phyloP scores from a whole-genome alignment of 768 basidiomycete genomes.

The Cystobasidium ongulense region DNA sequence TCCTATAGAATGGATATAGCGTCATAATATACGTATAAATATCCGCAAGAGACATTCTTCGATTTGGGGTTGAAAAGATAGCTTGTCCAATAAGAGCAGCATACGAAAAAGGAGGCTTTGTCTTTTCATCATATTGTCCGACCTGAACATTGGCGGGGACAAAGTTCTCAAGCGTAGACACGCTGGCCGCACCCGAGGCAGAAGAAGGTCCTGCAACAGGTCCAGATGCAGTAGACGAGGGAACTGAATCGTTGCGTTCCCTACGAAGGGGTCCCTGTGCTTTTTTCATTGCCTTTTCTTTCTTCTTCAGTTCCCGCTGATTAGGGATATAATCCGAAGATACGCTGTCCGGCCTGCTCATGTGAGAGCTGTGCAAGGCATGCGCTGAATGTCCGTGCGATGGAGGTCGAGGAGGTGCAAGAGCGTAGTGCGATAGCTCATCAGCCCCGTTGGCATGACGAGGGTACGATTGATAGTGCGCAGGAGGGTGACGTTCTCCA shows the following conservation, averaged over 20 bases:
- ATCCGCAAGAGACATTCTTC: slow-evolving; percentile 82
- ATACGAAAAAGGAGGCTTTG: slow-evolving; percentile 80
- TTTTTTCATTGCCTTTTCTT: background rate
- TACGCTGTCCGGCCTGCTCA: background rate
- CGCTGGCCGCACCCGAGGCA: background rate
- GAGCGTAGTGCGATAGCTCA: background rate
- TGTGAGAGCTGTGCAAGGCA: background rate
- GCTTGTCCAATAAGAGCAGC: slow-evolving; percentile 94
- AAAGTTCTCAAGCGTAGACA: background rate
- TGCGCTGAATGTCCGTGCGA: background rate
- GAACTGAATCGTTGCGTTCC: background rate
- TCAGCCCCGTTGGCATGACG: background rate
- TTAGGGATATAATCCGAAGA: background rate
- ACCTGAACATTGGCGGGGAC: slow-evolving; percentile 12
- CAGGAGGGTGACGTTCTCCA: background rate
- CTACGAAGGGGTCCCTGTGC: background rate
- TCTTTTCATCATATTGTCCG: slow-evolving; percentile 42
- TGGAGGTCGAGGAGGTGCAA: background rate
- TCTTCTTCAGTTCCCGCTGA: background rate
- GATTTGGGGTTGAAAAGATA: slow-evolving; percentile 70
- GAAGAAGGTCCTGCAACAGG: background rate
- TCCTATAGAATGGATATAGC: slow-evolving; percentile 86
- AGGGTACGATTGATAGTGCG: background rate
- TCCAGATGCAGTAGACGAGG: background rate
- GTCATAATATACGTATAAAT: slow-evolving; percentile 95